phyloP scores from a whole-genome alignment of 2,329 filamentous ascomycete species.

The Ophiostoma ips region DNA sequence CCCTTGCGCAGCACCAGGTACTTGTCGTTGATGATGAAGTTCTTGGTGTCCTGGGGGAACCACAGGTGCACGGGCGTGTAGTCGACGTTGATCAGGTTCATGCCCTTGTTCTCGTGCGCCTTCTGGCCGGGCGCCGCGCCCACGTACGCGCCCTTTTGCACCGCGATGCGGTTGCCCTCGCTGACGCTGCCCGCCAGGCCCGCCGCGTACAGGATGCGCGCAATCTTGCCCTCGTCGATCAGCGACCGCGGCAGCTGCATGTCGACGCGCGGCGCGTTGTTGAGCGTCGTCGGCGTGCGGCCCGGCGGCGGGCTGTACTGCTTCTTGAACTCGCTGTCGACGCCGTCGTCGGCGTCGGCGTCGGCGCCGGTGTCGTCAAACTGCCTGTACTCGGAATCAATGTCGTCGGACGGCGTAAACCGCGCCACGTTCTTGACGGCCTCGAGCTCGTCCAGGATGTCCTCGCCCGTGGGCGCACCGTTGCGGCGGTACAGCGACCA shows the following conservation, averaged over 20 bases:
- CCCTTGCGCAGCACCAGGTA: slow-evolving; percentile 48
- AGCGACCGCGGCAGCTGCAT: slow-evolving; percentile 46
- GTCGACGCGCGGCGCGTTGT: slow-evolving; percentile 38
- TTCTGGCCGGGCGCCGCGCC: slow-evolving; percentile 30
- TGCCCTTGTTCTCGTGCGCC: slow-evolving; percentile 21
- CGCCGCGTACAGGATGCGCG: slow-evolving; percentile 43
- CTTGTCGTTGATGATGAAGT: slow-evolving; percentile 46
- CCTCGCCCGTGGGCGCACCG: not conserved
- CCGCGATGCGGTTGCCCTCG: slow-evolving; percentile 45
- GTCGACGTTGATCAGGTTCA: slow-evolving; percentile 36
- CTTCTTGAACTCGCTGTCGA: not conserved
- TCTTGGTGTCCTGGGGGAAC: slow-evolving; percentile 40
- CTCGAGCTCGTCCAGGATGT: not conserved
- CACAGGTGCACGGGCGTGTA: slow-evolving; percentile 50
- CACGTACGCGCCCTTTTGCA: slow-evolving; percentile 44
- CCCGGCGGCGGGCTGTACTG: slow-evolving; percentile 8
- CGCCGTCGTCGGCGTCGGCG: not conserved
- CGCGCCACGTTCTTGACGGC: not conserved
- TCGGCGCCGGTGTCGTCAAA: slow-evolving; percentile 9
- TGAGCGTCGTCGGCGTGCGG: slow-evolving; percentile 18
- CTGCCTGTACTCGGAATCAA: not conserved
- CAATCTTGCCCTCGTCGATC: slow-evolving; percentile 39
- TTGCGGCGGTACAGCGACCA: slow-evolving; percentile 28
- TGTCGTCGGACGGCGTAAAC: not conserved
- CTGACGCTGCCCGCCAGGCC: slow-evolving; percentile 42